phyloP scores from a whole-genome alignment of 2,329 filamentous ascomycete genomes.

The Ramularia endophylla region DNA sequence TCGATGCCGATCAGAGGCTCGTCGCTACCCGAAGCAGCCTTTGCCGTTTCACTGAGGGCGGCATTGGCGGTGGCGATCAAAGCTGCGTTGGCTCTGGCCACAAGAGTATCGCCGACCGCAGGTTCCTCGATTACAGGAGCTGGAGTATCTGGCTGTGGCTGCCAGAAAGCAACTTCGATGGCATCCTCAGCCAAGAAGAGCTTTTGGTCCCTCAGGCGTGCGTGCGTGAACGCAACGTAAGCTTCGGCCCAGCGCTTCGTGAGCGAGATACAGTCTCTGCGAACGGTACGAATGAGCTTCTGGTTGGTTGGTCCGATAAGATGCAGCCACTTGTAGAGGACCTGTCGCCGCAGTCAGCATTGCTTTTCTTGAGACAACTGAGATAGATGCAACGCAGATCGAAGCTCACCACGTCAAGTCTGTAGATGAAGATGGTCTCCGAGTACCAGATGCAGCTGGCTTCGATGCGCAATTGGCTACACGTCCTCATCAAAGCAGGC shows the following conservation, averaged over 20 bases:
- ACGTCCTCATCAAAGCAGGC: background rate
- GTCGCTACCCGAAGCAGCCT: too few relatives aligned
- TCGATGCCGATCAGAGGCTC: too few relatives aligned
- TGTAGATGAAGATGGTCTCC: background rate
- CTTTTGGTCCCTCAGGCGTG: background rate
- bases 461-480: background rate
- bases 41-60: too few relatives aligned
- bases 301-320: background rate
- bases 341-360: too few relatives aligned
- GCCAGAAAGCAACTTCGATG: background rate
- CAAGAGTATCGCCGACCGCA: too few relatives aligned
- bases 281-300: background rate
- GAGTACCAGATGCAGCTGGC: background rate
- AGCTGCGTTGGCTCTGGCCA: too few relatives aligned
- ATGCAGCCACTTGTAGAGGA: background rate
- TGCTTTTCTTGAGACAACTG: too few relatives aligned
- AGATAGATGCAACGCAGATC: too few relatives aligned
- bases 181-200: background rate
- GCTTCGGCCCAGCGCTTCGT: background rate
- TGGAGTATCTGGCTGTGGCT: background rate
- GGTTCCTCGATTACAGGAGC: too few relatives aligned
- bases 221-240: background rate
- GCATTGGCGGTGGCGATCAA: too few relatives aligned
- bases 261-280: background rate
- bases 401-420: background rate